Evolutionary conservation across 305 asterid species (phyloP), one percentile per base, ranked within the genome.

Genomic region (Fraxinus xanthoxyloides): DNA sequence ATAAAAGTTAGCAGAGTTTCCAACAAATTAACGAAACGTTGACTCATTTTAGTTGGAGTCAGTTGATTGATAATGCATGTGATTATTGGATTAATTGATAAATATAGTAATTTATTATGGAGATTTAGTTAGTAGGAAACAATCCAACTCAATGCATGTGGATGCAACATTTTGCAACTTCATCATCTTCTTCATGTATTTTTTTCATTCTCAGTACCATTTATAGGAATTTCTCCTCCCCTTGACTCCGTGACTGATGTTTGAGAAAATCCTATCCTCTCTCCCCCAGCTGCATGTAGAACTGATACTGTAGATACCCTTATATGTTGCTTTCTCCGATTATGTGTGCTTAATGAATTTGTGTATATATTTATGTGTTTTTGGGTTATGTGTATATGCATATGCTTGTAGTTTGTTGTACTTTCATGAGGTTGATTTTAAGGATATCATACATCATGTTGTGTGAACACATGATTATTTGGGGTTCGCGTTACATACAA

Each of bases 391-490:
- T 56, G 38, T 40, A 34, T 34, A 34, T 34, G 38, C 38, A 30
- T n/a, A 48, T 74, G 34, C 61, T 3, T 69, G 51, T 74, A 31
- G 28, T 51, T 77, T 21, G 72, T 63, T 63, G 72, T 24, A 24
- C 72, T 63, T 21, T 24, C 30, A 21, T 23, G n/a, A 65, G 35
- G 73, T 15, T 65, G 23, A 70, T 70, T 4, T 70, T n/a, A 30
- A 61, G 74, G 79, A 75, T 82, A 82, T 56, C 38, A 78, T 75
- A 79, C 67, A 43, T 59, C 48, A 23, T 48, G 61, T 82, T 43
- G 74, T 82, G 69, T 36, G 72, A 69, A 40, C 72, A 38, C 72
- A 75, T 17, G 59, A 30, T 70, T 35, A 23, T 61, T 73, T 67
- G 36, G 36, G 8, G 10, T 28, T 30, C 75, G 31, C 19, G 32